Evolutionary conservation across 805 yeast genomes (phyloP).

Genomic region (Pichia phayaonensis): DNA sequence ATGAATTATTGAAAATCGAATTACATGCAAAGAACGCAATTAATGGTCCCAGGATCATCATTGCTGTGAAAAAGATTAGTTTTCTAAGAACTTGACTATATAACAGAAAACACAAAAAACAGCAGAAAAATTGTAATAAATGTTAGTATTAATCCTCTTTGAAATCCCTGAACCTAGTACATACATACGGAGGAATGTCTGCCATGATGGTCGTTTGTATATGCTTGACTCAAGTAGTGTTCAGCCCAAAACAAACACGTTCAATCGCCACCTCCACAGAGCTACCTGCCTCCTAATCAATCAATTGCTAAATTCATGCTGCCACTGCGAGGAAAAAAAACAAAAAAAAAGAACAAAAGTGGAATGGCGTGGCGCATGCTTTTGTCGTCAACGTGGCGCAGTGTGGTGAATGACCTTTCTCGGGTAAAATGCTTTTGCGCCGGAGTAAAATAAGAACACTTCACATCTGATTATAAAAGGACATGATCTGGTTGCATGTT

Average conservation of each 20-base stretch:
- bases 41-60: conserved; percentile 67
- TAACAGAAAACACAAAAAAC: background rate
- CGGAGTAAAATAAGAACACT: background rate
- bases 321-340: background rate
- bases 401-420: background rate
- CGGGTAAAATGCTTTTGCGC: background rate
- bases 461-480: background rate
- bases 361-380: background rate
- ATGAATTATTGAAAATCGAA: conserved; percentile 37
- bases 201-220: conserved; percentile 21
- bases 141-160: background rate
- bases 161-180: no score
- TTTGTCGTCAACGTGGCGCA: background rate
- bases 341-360: background rate
- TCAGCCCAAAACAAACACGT: background rate
- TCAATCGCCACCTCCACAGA: background rate
- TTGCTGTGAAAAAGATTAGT: conserved; percentile 64
- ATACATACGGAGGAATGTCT: conserved; percentile 31
- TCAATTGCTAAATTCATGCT: background rate
- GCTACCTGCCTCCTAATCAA: background rate
- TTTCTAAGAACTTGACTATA: conserved; percentile 55
- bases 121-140: background rate
- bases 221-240: background rate
- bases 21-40: conserved; percentile 45
- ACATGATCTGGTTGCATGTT: background rate